Percentiles rank a stretch among this genome's conserved stretches.
These are phyloP conservation scores for Bodo saltans DNA, from an alignment of 78 protist species.

Conservation along the genomic window DNA sequence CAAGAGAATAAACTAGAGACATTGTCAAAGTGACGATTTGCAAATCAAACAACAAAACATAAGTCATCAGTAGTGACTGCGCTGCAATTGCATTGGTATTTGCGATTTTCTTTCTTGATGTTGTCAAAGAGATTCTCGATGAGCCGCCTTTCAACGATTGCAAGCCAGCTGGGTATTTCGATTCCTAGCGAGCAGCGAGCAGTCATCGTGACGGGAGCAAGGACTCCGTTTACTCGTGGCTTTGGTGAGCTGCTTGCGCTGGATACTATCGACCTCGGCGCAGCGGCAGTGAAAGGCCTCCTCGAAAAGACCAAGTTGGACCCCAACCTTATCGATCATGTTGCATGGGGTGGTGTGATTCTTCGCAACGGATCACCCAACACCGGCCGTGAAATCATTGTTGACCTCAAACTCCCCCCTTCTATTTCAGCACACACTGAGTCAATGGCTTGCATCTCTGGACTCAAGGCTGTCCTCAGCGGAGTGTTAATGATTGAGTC, in stretches of 20 bases:
- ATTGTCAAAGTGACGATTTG: too few relatives aligned
- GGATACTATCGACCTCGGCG: slow-evolving; percentile 23
- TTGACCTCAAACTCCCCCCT: slow-evolving; percentile 26
- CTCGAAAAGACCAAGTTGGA: neutral
- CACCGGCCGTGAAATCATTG: slow-evolving; percentile 26
- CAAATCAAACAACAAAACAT: too few relatives aligned
- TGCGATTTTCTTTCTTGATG: too few relatives aligned
- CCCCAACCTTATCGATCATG: neutral
- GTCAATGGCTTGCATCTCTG: slow-evolving; percentile 76
- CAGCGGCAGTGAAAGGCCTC: slow-evolving; percentile 2
- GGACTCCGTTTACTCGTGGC: slow-evolving; percentile 18
- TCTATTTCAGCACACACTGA: slow-evolving; percentile 46
- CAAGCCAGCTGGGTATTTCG: too few relatives aligned
- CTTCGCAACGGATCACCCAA: slow-evolving; percentile 20
- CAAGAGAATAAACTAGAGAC: too few relatives aligned
- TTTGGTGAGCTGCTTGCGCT: neutral
- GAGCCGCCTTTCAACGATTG: too few relatives aligned
- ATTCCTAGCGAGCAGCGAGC: slow-evolving; percentile 12
- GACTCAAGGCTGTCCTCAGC: slow-evolving; percentile 50
- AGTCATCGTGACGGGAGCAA: slow-evolving; percentile 6
- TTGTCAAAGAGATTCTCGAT: too few relatives aligned
- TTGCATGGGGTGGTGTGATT: slow-evolving; percentile 31
- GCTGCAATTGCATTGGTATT: too few relatives aligned
- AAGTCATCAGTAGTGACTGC: too few relatives aligned
- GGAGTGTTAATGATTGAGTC: slow-evolving; percentile 12